Percentiles rank a stretch among this genome's conserved stretches.
Evolutionary conservation across 371 early-diverging fungal genomes (phyloP).

Genomic region (Haplosporangium sp.): DNA sequence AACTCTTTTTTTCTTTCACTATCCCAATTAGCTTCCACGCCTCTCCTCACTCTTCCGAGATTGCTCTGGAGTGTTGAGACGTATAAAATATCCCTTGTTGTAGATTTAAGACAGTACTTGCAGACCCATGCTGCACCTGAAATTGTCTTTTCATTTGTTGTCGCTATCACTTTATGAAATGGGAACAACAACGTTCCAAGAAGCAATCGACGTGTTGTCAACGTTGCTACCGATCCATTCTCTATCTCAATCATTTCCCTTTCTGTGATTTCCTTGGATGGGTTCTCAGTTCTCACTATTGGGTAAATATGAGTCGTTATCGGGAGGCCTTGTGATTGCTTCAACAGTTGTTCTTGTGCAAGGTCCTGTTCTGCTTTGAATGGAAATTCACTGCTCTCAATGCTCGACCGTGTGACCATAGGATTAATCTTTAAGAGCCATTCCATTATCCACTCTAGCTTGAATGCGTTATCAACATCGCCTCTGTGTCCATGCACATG

Average conservation of each 20-base stretch:
- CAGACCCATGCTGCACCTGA: slow-evolving; percentile 36
- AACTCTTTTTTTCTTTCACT: neutral
- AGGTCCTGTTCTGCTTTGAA: slow-evolving; percentile 19
- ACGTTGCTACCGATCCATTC: no score
- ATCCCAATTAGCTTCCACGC: slow-evolving; percentile 2
- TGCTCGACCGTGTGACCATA: no score
- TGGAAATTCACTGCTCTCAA: neutral
- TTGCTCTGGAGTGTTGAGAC: slow-evolving; percentile 55
- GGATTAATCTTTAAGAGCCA: slow-evolving; percentile 57
- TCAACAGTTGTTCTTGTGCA: slow-evolving; percentile 28
- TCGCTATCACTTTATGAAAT: slow-evolving; percentile 32
- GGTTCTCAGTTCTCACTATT: slow-evolving; percentile 11
- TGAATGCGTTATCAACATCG: slow-evolving; percentile 54
- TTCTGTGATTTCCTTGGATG: neutral
- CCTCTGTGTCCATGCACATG: slow-evolving; percentile 44
- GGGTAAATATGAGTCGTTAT: slow-evolving; percentile 22
- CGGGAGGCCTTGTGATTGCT: slow-evolving; percentile 6
- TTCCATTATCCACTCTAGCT: slow-evolving; percentile 60
- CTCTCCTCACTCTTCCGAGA: slow-evolving; percentile 26
- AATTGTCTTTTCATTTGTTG: slow-evolving; percentile 26
- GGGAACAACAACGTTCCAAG: slow-evolving; percentile 50
- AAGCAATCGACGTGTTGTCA: slow-evolving; percentile 34
- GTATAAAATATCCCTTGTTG: slow-evolving; percentile 56
- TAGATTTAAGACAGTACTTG: slow-evolving; percentile 32
- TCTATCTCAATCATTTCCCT: neutral